A percentile compares a stretch with the other conserved stretches of the same genome.
phyloP scores from a whole-genome alignment of 371 early-diverging fungal genomes.

The Apophysomyces ossiformis region DNA sequence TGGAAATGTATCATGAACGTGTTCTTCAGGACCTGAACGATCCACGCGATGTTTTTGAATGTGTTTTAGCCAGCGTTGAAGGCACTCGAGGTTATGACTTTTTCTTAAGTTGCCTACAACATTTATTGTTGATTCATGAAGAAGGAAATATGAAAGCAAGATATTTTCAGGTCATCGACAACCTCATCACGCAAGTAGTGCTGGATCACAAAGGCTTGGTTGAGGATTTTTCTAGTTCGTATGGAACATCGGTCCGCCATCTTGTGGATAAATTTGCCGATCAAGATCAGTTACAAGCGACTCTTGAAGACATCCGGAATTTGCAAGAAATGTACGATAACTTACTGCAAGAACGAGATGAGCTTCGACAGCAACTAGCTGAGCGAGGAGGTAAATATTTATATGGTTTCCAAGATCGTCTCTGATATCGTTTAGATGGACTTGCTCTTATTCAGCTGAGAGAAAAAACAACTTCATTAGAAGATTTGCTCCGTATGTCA shows the following conservation, averaged over 20 bases:
- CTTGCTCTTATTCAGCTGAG: constrained; percentile 64
- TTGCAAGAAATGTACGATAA: constrained; percentile 43
- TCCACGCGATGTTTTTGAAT: constrained; percentile 80
- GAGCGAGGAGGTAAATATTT: constrained; percentile 35
- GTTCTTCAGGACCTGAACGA: constrained; percentile 80
- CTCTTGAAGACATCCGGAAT: constrained; percentile 70
- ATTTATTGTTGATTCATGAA: constrained; percentile 76
- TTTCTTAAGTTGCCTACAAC: constrained; percentile 80
- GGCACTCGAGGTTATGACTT: constrained; percentile 79
- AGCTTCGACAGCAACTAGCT: constrained; percentile 47
- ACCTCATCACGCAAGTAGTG: constrained; percentile 80
- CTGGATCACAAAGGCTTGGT: constrained; percentile 79
- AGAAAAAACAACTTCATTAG: constrained; percentile 75
- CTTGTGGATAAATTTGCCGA: constrained; percentile 81
- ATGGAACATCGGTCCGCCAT: constrained; percentile 74
- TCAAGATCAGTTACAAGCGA: constrained; percentile 72
- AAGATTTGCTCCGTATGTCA: constrained; percentile 80
- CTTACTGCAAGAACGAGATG: constrained; percentile 49
- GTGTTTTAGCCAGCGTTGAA: constrained; percentile 72
- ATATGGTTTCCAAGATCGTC: neutral
- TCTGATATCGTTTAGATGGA: neutral
- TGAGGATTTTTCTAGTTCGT: constrained; percentile 62
- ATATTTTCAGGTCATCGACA: constrained; percentile 84
- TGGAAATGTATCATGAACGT: constrained; percentile 79
- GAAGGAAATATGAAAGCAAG: constrained; percentile 59